phyloP scores from a whole-genome alignment of 805 yeast species.

The Kodamaea nitidulidarum region DNA sequence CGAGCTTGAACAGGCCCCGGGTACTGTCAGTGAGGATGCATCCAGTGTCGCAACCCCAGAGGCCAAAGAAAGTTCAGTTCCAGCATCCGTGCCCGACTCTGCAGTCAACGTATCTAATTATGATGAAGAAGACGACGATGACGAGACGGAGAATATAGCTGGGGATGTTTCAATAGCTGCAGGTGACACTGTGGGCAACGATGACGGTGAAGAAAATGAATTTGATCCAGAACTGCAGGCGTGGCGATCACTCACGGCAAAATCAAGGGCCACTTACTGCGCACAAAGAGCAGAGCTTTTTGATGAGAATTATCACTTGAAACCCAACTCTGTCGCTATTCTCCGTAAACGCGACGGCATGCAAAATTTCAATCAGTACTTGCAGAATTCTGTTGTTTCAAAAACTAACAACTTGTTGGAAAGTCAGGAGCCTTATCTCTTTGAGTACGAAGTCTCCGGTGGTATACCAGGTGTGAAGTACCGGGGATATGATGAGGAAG shows the following conservation, averaged over 20 bases:
- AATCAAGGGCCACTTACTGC: constrained; percentile 72
- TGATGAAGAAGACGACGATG: constrained; percentile 29
- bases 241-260: constrained; percentile 83
- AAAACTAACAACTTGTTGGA: constrained; percentile 46
- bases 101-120: constrained; percentile 18
- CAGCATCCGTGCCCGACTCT: constrained; percentile 18
- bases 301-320: constrained; percentile 50
- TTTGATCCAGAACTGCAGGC: constrained; percentile 73
- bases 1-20: constrained; percentile 17
- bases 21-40: constrained; percentile 5
- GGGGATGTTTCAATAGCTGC: constrained; percentile 1
- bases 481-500: constrained; percentile 44
- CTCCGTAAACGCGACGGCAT: constrained; percentile 63
- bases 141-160: constrained; percentile 22
- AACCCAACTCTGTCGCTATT: constrained; percentile 65
- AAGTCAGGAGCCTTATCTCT: constrained; percentile 57
- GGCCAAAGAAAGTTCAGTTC: constrained; percentile 6
- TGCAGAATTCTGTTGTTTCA: constrained; percentile 35
- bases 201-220: constrained; percentile 53
- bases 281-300: constrained; percentile 64
- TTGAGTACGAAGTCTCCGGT: constrained; percentile 82
- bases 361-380: constrained; percentile 53
- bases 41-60: constrained; percentile 13
- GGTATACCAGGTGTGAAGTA: constrained; percentile 68
- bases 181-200: constrained; percentile 20